Base-by-base conservation (phyloP, 768 basidiomycete genomes). In the Pisolithus marmoratus region DNA sequence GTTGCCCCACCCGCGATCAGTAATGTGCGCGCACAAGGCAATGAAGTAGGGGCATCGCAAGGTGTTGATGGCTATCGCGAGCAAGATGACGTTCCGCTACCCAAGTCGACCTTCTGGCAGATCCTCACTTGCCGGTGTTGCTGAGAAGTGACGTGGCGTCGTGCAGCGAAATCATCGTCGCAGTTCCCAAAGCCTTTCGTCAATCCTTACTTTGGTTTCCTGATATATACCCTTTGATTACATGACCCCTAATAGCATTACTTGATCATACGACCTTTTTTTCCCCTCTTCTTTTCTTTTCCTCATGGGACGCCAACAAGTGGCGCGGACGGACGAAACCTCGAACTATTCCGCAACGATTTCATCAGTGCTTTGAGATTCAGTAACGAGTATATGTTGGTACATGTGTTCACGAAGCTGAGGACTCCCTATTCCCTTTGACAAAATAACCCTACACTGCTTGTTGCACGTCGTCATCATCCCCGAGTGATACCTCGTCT, bases 121-220 rank as follows among this genome's bases (percentile, higher is more conserved):
- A 79, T 90, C 56, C 69, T 92, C 54, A 89, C 87, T 44, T 91
- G 89, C 71, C 83, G 82, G 62, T 91, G 90, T 73, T 84, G 82
- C 60, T 79, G 69, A 73, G 59, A 38, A 46, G 49, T 38, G 29
- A 23, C 34, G n/a, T 47, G 49, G 50, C 40, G 50, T 44, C 48
- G 59, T 57, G 58, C 56, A 47, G 53, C 48, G 38, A 54, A 51
- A 50, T 55, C 59, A 62, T 42, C 57, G 42, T 52, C 62, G 56
- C 60, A 61, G 55, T 61, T 60, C 57, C 56, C 53, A 62, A 60
- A 61, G 54, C 54, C 56, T 59, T 53, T 54, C 61, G 57, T 64
- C 70, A 55, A 62, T 69, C 69, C 52, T 68, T 70, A 64, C 63
- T 67, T 64, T 61, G 64, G 66, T 70, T 58, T 63, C 59, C 58